Evolutionary conservation across 2,329 filamentous ascomycete species (phyloP).

Genomic region (Malbranchea zuffiana): DNA sequence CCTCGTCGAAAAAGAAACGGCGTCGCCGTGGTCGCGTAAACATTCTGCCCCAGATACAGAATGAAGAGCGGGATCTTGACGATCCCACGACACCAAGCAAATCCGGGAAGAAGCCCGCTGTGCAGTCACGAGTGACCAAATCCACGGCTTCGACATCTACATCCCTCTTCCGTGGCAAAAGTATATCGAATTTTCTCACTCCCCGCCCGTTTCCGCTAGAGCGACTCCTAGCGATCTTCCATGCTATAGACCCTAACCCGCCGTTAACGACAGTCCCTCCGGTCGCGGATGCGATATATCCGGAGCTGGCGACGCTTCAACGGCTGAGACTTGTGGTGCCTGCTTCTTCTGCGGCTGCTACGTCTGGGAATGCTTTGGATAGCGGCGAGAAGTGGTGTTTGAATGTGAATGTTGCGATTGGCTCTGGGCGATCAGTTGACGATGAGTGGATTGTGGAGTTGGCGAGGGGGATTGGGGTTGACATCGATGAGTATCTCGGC

Average conservation of each 20-base stretch:
- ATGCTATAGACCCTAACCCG: constrained; percentile 38
- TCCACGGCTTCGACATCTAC: constrained; percentile 31
- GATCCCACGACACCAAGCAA: constrained; percentile 24
- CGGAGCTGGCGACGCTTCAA: constrained; percentile 38
- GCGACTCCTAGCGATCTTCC: constrained; percentile 38
- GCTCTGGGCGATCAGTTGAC: constrained; percentile 8
- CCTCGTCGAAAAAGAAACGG: constrained; percentile 35
- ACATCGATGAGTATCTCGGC: constrained; percentile 32
- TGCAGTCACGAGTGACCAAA: constrained; percentile 27
- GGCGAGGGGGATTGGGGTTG: constrained; percentile 36
- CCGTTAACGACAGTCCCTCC: constrained; percentile 17
- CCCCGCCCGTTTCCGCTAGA: constrained; percentile 37
- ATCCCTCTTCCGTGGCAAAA: constrained; percentile 18
- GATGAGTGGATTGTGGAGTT: constrained; percentile 38
- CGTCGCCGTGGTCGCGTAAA: constrained; percentile 30
- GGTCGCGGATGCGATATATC: constrained; percentile 36
- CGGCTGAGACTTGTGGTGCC: constrained; percentile 38
- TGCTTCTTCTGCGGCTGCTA: constrained; percentile 26
- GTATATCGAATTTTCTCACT: constrained; percentile 30
- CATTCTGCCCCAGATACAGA: constrained; percentile 2
- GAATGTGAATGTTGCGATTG: constrained; percentile 28
- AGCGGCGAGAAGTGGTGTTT: constrained; percentile 39
- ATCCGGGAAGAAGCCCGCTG: constrained; percentile 23
- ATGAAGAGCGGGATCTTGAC: constrained; percentile 18
- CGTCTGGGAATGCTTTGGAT: constrained; percentile 26